Evolutionary conservation across 148 eudicot genomes (phyloP).

Genomic region (Fagopyrum esculentum): DNA sequence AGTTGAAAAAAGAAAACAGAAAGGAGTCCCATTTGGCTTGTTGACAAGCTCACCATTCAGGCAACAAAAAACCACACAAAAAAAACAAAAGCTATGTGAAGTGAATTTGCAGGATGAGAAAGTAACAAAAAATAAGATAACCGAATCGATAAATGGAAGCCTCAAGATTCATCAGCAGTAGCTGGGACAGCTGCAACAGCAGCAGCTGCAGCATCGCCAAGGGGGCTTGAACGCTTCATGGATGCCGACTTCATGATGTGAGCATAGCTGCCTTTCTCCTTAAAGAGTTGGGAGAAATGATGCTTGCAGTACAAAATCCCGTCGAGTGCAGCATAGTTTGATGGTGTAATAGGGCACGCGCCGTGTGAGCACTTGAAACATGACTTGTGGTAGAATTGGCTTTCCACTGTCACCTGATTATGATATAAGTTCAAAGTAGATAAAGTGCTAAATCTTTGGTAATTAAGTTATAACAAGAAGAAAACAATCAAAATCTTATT

Average conservation of each 20-base stretch:
- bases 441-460: not conserved
- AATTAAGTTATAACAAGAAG: not conserved
- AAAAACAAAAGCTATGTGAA: not conserved
- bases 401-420: constrained; percentile 83
- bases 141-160: not conserved
- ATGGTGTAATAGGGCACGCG: constrained; percentile 76
- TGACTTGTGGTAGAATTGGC: constrained; percentile 69
- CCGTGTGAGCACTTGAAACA: constrained; percentile 95
- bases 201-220: constrained; percentile 18
- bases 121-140: not conserved
- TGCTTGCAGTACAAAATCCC: constrained; percentile 89
- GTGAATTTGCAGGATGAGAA: not conserved
- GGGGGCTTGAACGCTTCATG: constrained; percentile 31
- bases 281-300: constrained; percentile 94
- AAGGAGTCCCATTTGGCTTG: not conserved
- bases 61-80: not conserved
- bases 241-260: constrained; percentile 75
- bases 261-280: constrained; percentile 96
- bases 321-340: constrained; percentile 93
- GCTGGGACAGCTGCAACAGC: constrained; percentile 22
- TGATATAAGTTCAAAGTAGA: not conserved
- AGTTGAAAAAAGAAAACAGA: not conserved
- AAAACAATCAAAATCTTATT: not conserved
- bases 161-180: constrained; percentile 11
- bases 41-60: not conserved